phyloP scores from a whole-genome alignment of 1,284 basidiomycete genomes.

The Rhodotorula sp. region DNA sequence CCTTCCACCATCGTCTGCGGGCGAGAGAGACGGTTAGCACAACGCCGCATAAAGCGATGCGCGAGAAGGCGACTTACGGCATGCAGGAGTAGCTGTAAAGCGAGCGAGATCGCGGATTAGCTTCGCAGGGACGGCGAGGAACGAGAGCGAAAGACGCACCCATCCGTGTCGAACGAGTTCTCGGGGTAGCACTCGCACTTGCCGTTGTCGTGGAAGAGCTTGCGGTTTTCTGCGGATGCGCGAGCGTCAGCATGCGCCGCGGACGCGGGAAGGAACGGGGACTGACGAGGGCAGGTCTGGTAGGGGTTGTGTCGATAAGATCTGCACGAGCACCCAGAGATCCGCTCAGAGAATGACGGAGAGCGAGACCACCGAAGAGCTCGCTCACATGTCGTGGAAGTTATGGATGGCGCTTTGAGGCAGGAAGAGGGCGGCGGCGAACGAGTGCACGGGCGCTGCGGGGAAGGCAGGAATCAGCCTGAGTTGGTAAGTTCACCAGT shows the following conservation, averaged over 20 bases:
- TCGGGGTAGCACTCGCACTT: slow-evolving; percentile 51
- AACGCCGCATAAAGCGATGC: neutral
- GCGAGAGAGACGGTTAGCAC: neutral
- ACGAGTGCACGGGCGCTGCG: slow-evolving; percentile 71
- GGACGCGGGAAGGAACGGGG: too few relatives aligned
- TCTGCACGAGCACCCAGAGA: neutral
- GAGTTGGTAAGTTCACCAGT: too few relatives aligned
- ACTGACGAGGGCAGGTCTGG: slow-evolving; percentile 1
- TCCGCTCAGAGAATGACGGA: slow-evolving; percentile 45
- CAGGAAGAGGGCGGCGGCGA: slow-evolving; percentile 68
- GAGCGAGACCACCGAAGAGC: slow-evolving; percentile 57
- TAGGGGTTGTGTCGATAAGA: slow-evolving; percentile 17
- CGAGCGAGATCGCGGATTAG: neutral
- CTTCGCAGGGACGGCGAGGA: too few relatives aligned
- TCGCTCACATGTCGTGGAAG: slow-evolving; percentile 57
- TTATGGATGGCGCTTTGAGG: slow-evolving; percentile 70
- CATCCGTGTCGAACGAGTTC: slow-evolving; percentile 36
- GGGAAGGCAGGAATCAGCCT: too few relatives aligned
- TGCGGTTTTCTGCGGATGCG: neutral
- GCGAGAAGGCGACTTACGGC: neutral
- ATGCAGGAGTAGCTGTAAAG: neutral
- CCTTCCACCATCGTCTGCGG: slow-evolving; percentile 8
- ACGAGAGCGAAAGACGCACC: slow-evolving; percentile 1
- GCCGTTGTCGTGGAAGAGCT: slow-evolving; percentile 53
- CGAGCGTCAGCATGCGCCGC: neutral